Conservation (phyloP, 176 grass and related monocot species). For the Eragrostis nindensis region DNA sequence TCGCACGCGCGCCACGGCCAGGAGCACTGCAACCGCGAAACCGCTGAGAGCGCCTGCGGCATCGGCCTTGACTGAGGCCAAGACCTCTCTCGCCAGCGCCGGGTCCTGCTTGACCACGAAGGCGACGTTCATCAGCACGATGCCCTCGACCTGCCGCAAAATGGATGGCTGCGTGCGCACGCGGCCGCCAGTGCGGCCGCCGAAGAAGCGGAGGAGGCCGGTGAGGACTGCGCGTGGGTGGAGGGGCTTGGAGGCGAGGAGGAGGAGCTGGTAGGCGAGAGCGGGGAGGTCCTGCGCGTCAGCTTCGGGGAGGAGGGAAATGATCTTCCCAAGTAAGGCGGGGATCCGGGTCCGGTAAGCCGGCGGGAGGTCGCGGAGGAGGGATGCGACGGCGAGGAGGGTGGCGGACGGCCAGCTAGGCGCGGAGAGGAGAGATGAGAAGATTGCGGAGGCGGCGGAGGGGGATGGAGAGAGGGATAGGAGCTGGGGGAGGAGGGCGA, state of each 20-base stretch:
- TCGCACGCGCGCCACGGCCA: conserved; percentile 71
- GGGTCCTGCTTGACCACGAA: conserved; percentile 95
- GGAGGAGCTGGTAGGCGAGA: conserved; percentile 79
- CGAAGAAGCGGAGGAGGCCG: conserved; percentile 73
- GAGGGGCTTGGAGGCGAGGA: conserved; percentile 72
- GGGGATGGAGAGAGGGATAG: conserved; percentile 28
- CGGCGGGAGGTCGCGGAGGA: conserved; percentile 55
- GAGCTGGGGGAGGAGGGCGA: conserved; percentile 25
- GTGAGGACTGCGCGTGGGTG: conserved; percentile 59
- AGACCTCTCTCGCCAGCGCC: conserved; percentile 71
- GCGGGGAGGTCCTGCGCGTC: conserved; percentile 78
- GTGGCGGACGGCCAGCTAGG: conserved; percentile 34
- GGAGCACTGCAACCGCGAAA: conserved; percentile 75
- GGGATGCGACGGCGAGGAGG: conserved; percentile 33
- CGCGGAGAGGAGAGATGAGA: conserved; percentile 27
- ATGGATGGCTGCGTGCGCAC: conserved; percentile 60
- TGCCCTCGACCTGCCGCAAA: conserved; percentile 74
- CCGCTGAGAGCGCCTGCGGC: conserved; percentile 53
- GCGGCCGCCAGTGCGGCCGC: conserved; percentile 29
- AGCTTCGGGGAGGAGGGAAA: conserved; percentile 54
- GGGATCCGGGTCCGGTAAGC: conserved; percentile 39
- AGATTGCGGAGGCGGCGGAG: conserved; percentile 14
- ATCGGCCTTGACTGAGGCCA: conserved; percentile 65
- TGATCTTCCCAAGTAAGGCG: conserved; percentile 41
- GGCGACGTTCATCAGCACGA: conserved; percentile 79